Conservation (phyloP, 495 filamentous ascomycete species). For the Xylaria nigripes region DNA sequence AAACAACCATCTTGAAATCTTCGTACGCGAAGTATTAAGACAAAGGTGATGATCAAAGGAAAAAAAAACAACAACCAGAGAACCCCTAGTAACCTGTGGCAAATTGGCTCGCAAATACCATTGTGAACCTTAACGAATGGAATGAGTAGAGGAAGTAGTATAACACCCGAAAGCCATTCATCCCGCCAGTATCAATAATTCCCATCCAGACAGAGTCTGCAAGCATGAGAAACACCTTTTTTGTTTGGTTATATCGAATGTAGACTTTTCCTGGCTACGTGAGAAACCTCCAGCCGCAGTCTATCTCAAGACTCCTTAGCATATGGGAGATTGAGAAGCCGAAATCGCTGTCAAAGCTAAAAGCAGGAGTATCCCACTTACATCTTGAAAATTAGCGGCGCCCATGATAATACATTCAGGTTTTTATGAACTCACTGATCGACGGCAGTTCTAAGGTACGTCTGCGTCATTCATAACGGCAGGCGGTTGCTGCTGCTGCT, state of each 20-base stretch:
- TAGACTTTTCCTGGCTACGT: no score
- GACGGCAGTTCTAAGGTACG: slow-evolving; percentile 12
- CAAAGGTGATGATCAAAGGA: no score
- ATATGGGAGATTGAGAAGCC: no score
- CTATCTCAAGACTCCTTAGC: no score
- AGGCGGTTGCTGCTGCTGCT: slow-evolving; percentile 12
- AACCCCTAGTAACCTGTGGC: background rate
- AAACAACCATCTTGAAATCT: background rate
- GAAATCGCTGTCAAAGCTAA: no score
- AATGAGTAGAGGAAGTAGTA: background rate
- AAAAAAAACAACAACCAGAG: background rate
- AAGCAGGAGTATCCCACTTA: no score
- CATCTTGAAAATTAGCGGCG: background rate
- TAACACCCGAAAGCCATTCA: background rate
- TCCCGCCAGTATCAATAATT: background rate
- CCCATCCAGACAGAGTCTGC: background rate
- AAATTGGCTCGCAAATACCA: background rate
- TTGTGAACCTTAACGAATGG: background rate
- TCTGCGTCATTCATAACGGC: slow-evolving; percentile 20
- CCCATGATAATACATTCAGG: background rate
- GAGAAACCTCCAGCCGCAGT: no score
- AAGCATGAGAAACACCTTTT: background rate
- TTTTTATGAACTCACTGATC: background rate
- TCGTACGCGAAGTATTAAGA: background rate
- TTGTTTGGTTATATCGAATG: no score